Evolutionary conservation across 176 grass and related monocot genomes (phyloP).

Genomic region (Carex parvula): DNA sequence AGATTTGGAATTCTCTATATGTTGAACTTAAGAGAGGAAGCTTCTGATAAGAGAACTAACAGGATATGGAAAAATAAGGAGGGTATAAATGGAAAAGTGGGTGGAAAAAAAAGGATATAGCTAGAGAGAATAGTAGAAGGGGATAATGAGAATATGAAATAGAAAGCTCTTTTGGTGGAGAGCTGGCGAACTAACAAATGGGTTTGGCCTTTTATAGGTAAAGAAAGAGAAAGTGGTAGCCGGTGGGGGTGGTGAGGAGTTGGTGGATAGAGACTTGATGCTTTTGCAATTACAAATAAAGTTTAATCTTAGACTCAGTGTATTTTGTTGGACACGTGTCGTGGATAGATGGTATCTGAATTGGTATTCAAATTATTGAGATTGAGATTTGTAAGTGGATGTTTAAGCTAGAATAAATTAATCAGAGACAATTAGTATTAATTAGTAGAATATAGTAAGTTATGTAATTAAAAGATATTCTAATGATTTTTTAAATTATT

Average conservation of each 20-base stretch:
- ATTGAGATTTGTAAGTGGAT: too few relatives aligned
- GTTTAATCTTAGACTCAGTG: neutral
- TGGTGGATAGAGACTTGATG: neutral
- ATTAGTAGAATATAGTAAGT: too few relatives aligned
- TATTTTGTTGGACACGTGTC: neutral
- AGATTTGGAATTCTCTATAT: too few relatives aligned
- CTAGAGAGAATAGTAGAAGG: neutral
- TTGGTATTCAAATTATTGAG: too few relatives aligned
- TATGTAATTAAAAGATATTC: too few relatives aligned
- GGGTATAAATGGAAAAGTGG: neutral
- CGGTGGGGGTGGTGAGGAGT: slow-evolving; percentile 5
- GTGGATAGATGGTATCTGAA: neutral
- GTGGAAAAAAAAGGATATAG: neutral
- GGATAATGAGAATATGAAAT: neutral
- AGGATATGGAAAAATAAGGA: neutral
- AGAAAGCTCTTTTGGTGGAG: slow-evolving; percentile 10
- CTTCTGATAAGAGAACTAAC: too few relatives aligned
- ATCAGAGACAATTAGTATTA: too few relatives aligned
- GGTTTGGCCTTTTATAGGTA: neutral
- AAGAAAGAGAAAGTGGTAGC: neutral
- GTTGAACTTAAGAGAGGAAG: too few relatives aligned
- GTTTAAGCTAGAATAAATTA: too few relatives aligned
- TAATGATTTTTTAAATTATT: too few relatives aligned
- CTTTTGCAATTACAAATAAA: neutral
- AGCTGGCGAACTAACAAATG: slow-evolving; percentile 15